Base-by-base conservation (phyloP, 306 rosid species). In the Styphnolobium japonicum region DNA sequence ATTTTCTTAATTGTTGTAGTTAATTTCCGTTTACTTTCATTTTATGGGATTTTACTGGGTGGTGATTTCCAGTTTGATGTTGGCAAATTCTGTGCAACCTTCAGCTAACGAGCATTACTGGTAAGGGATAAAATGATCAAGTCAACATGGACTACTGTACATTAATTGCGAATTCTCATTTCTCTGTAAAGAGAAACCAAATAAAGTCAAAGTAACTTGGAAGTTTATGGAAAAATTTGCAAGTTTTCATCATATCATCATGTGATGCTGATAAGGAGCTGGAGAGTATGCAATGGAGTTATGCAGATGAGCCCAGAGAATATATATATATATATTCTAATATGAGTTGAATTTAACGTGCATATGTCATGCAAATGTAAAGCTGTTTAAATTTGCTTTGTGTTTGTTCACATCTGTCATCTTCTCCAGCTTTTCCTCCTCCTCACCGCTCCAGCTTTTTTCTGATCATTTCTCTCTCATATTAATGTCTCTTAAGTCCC, bases 321-420 rank as follows among this genome's bases (percentile, higher is more conserved):
- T 1, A 21, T 4, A 14, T 6, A 18, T 1, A 21, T 4, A 14
- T 6, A 37, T 7, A n/a, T 61, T 61, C 22, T 2, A 6, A 15
- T 15, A 48, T 27, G 51, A 84, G 27, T 25, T 75, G 56, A 48
- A 49, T 43, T 63, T 53, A 67, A 70, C 68, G 85, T 76, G 82
- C n/a, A n/a, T 36, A 76, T 22, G 52, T 43, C 81, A 83, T 85
- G 84, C 76, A 81, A 82, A 45, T 69, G 84, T 66, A 73, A 75
- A 81, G 75, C 48, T 70, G 73, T 68, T 70, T 55, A 22, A 21
- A 19, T 76, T 80, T 37, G 51, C 19, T 45, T 12, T 57, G 77
- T 75, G 43, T 72, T 11, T n/a, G 37, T 81, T 73, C 82, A 71
- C 80, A 85, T 70, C 72, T 81, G 88, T 85, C 85, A 45, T 74